A percentile compares a stretch with the other conserved stretches of the same genome.
phyloP scores from a whole-genome alignment of 2,329 filamentous ascomycete genomes.

The Xylaria sp. region DNA sequence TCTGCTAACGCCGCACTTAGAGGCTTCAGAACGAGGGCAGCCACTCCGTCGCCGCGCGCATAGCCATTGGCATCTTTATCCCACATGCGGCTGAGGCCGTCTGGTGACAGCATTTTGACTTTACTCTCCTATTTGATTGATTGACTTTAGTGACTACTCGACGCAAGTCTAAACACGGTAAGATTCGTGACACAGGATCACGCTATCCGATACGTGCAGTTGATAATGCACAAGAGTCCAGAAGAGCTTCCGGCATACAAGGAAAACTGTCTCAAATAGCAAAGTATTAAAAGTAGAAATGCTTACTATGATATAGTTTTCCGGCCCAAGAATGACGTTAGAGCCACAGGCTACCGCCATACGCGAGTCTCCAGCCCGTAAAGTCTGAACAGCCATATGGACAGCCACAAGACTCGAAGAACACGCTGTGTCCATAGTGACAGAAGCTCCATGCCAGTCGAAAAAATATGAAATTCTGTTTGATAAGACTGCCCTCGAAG shows the following conservation, averaged over 20 bases:
- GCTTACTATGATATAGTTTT: neutral
- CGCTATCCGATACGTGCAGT: too few relatives aligned
- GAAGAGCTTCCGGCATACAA: too few relatives aligned
- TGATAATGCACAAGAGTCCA: too few relatives aligned
- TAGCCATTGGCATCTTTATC: conserved; percentile 42
- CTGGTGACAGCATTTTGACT: conserved; percentile 39
- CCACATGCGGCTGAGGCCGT: conserved; percentile 39
- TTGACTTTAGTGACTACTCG: too few relatives aligned
- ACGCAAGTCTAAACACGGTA: too few relatives aligned
- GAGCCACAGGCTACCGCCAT: neutral
- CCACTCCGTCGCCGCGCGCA: conserved; percentile 43
- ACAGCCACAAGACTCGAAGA: neutral
- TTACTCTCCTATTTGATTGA: conserved; percentile 7
- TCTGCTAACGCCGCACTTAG: conserved; percentile 39
- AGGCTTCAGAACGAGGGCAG: conserved; percentile 56
- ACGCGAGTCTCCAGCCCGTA: neutral
- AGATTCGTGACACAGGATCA: too few relatives aligned
- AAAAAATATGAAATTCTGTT: conserved; percentile 12
- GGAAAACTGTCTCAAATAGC: too few relatives aligned
- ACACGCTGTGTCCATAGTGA: conserved; percentile 8
- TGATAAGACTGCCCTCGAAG: neutral
- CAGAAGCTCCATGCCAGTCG: conserved; percentile 5
- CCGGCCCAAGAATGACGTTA: neutral
- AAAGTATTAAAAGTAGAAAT: too few relatives aligned
- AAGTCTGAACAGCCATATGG: neutral